A percentile compares a stretch with the other conserved stretches of the same genome.
phyloP scores from a whole-genome alignment of 2,329 filamentous ascomycete genomes.

The Phyllosticta paracitricarpa region DNA sequence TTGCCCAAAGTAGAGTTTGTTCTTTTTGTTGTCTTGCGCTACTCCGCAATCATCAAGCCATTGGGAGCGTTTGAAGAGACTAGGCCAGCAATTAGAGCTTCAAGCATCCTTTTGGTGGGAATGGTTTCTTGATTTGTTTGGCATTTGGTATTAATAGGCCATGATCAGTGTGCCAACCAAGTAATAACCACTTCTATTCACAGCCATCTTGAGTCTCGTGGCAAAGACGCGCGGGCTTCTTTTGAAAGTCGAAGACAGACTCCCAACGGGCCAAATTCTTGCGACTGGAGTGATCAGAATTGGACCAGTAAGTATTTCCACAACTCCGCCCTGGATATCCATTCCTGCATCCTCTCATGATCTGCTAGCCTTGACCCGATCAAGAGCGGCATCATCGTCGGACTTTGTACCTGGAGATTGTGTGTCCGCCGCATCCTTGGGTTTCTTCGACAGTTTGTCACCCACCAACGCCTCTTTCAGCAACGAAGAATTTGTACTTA shows the following conservation, averaged over 20 bases:
- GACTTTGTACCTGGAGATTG: not conserved
- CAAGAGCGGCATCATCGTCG: constrained; percentile 1
- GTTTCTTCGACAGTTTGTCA: not conserved
- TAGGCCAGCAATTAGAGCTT: too few species aligned
- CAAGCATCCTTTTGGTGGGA: too few species aligned
- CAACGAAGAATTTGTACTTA: not conserved
- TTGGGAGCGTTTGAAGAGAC: too few species aligned
- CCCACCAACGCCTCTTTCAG: constrained; percentile 6
- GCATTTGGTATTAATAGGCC: too few species aligned
- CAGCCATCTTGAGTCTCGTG: too few species aligned
- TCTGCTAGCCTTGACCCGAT: not conserved
- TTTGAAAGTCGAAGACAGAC: not conserved
- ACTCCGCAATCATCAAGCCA: not conserved
- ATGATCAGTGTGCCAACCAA: too few species aligned
- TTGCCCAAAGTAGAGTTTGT: not conserved
- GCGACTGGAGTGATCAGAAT: not conserved
- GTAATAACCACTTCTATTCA: too few species aligned
- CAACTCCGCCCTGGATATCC: not conserved
- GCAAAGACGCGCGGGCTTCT: too few species aligned
- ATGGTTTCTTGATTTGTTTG: too few species aligned
- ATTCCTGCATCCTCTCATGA: not conserved
- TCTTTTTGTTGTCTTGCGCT: not conserved
- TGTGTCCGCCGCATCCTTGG: not conserved
- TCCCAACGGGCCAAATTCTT: not conserved
- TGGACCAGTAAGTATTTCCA: not conserved